Evolutionary conservation across 768 basidiomycete genomes (phyloP), one percentile per base, ranked within the genome.

Genomic region (Tylopilus balloui): DNA sequence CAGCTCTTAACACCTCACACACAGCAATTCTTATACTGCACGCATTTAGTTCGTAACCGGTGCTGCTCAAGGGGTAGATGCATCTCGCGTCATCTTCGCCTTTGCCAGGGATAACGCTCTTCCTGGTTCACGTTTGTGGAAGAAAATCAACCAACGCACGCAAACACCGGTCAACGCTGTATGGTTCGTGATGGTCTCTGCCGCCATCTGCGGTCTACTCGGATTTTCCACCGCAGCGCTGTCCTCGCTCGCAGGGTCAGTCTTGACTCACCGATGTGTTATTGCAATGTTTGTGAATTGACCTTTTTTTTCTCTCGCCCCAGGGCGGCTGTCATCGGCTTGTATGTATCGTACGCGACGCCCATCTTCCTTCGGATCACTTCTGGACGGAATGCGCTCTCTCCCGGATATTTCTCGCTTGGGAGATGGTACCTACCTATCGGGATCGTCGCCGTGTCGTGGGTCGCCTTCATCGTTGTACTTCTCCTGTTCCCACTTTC

Each of bases 151-250:
- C 52, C 60, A 48, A 6, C 60, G 61, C 53, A 85, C 84, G 1
- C 79, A 79, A 57, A 87, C 86, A 6, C 85, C 85, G 0, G 83
- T 86, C 12, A 80, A 86, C 51, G 85, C 85, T 3, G 86, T 84
- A 6, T 88, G 85, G 86, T 72, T 87, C 38, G 85, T 86, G 21
- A 83, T 86, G 69, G 63, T 65, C 28, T 61, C 68, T 35, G 64
- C 84, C 8, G 79, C 70, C 3, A 53, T 87, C 24, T 81, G 79
- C 36, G 84, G 84, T 10, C 65, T 84, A 4, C 65, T 87, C 8
- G 83, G 85, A 0, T 87, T 87, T 64, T 84, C 82, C 5, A 59
- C 61, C 34, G 73, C 85, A 1, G 85, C 83, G 6, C 62, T 86
- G 36, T 71, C 78, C 11, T 86, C 84, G 21, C 75, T 85, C 20